These are phyloP conservation scores for Phoma sp. DNA, from an alignment of 2,329 filamentous ascomycete genomes.

Conservation along the genomic window DNA sequence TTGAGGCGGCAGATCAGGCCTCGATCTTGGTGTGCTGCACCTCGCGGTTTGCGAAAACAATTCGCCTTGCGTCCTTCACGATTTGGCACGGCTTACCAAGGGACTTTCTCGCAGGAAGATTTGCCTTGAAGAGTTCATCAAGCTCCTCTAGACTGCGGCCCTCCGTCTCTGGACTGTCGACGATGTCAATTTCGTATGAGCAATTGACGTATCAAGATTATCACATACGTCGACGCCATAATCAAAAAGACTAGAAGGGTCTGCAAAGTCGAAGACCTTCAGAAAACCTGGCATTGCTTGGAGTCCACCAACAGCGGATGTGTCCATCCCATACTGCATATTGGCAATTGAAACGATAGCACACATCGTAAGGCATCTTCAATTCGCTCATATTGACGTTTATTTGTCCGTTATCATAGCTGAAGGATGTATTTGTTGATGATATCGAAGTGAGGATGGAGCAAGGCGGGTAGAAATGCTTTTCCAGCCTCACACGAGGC, in stretches of 20 bases:
- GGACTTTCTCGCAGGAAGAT: slow-evolving; percentile 30
- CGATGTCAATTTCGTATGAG: slow-evolving; percentile 16
- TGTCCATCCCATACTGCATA: slow-evolving; percentile 61
- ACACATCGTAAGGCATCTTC: slow-evolving; percentile 57
- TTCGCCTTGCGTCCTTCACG: slow-evolving; percentile 26
- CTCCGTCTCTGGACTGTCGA: slow-evolving; percentile 63
- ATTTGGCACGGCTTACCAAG: slow-evolving; percentile 29
- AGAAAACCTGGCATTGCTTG: slow-evolving; percentile 55
- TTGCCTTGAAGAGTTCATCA: slow-evolving; percentile 37
- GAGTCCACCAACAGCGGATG: slow-evolving; percentile 51
- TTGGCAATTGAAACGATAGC: slow-evolving; percentile 56
- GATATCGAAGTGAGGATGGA: background rate
- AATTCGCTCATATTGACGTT: slow-evolving; percentile 37
- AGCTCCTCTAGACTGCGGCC: slow-evolving; percentile 34
- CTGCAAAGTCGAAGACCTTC: slow-evolving; percentile 57
- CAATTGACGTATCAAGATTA: no score
- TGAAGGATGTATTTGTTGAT: background rate
- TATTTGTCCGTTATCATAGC: slow-evolving; percentile 13
- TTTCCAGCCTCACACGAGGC: slow-evolving; percentile 6
- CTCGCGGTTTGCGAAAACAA: slow-evolving; percentile 13
- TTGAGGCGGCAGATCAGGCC: background rate
- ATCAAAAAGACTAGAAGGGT: slow-evolving; percentile 43
- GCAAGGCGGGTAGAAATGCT: slow-evolving; percentile 4
- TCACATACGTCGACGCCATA: slow-evolving; percentile 52
- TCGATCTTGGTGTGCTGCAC: background rate